A percentile compares a stretch with the other conserved stretches of the same genome.
Evolutionary conservation across 1,284 basidiomycete species (phyloP).

Genomic region (Xerocomus amazonicus): DNA sequence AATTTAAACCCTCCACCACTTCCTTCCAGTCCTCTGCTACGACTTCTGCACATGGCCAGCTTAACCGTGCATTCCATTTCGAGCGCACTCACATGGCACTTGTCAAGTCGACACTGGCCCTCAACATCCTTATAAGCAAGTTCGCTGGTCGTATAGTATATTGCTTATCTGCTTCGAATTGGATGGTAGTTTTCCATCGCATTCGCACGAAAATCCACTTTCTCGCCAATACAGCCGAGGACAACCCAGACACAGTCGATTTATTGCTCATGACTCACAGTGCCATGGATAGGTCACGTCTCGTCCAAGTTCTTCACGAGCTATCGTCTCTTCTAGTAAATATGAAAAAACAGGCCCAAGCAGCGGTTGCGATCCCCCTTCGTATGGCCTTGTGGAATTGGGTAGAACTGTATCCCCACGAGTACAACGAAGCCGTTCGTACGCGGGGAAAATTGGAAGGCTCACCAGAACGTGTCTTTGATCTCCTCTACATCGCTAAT

Average conservation of each 20-base stretch:
- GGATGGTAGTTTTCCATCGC: constrained; percentile 74
- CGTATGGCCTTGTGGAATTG: constrained; percentile 89
- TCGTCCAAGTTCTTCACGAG: constrained; percentile 72
- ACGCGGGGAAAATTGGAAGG: constrained; percentile 69
- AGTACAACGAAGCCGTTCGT: constrained; percentile 74
- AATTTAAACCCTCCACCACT: constrained; percentile 31
- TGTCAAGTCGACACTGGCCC: constrained; percentile 51
- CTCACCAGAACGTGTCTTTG: constrained; percentile 80
- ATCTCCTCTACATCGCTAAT: constrained; percentile 62
- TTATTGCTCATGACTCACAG: constrained; percentile 73
- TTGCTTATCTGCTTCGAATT: constrained; percentile 88
- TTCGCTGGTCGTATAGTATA: constrained; percentile 80
- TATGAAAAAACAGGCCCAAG: constrained; percentile 75
- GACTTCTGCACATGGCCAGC: constrained; percentile 22
- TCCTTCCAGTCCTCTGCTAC: constrained; percentile 32
- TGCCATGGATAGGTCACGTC: constrained; percentile 60
- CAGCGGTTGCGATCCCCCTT: constrained; percentile 70
- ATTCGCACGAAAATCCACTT: constrained; percentile 71
- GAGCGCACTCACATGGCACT: constrained; percentile 67
- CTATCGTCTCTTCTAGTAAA: constrained; percentile 81
- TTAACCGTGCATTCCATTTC: constrained; percentile 45
- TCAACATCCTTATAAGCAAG: constrained; percentile 62
- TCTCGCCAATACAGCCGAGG: constrained; percentile 52
- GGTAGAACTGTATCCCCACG: constrained; percentile 79
- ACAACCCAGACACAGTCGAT: constrained; percentile 65